A percentile compares a stretch with the other conserved stretches of the same genome.
Evolutionary conservation across 768 basidiomycete species (phyloP).

Genomic region (Leucosporidium scottii): DNA sequence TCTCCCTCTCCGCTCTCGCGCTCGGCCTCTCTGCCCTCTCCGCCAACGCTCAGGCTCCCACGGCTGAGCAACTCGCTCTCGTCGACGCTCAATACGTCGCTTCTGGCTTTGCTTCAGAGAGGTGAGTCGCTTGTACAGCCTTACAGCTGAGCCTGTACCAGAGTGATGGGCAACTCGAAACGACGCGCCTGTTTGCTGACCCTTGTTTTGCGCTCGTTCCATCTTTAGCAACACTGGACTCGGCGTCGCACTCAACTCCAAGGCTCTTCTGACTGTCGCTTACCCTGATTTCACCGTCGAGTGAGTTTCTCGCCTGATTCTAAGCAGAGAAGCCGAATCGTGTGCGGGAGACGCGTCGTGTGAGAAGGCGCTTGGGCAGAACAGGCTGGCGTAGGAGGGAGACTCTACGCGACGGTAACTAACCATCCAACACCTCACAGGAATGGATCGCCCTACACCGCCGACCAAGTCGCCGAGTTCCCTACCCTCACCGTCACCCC

Average conservation of each 20-base stretch:
- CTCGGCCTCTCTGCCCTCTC: conserved; percentile 10
- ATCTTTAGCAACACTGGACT: not conserved
- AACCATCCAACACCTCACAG: not conserved
- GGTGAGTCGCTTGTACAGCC: conserved; percentile 2
- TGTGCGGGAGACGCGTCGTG: too few relatives aligned
- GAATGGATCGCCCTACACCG: conserved; percentile 21
- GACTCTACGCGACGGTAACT: not conserved
- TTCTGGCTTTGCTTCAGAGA: conserved; percentile 10
- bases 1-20: conserved; percentile 56
- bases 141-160: not conserved
- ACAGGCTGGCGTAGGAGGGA: not conserved
- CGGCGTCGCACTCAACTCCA: not conserved
- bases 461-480: conserved; percentile 8
- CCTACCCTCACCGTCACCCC: conserved; percentile 24
- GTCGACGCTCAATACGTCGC: conserved; percentile 21
- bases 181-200: not conserved
- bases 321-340: not conserved
- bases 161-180: not conserved
- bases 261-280: not conserved
- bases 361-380: too few relatives aligned
- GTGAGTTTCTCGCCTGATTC: not conserved
- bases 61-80: conserved; percentile 7
- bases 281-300: not conserved
- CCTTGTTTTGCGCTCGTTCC: not conserved
- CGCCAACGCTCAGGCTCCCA: not conserved